A percentile compares a stretch with the other conserved stretches of the same genome.
Evolutionary conservation across 2,329 filamentous ascomycete genomes (phyloP).

Genomic region (Fusarium tricinctum): DNA sequence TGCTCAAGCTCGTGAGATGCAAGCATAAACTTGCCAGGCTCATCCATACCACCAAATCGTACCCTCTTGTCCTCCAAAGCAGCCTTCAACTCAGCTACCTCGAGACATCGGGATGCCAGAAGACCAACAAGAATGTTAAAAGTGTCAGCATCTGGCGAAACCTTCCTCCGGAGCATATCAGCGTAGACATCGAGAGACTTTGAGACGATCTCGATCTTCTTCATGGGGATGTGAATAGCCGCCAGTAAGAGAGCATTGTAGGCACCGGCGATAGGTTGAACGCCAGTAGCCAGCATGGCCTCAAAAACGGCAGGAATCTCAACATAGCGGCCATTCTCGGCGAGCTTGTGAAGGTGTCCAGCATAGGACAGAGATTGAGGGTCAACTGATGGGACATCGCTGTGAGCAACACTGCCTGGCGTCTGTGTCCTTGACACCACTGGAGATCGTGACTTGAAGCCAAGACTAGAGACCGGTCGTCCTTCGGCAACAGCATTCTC

Average conservation of each 20-base stretch:
- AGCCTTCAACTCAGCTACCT: conserved; percentile 80
- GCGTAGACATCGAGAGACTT: conserved; percentile 96
- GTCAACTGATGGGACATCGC: conserved; percentile 73
- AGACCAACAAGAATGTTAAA: conserved; percentile 90
- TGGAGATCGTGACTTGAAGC: conserved; percentile 60
- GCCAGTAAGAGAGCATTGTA: conserved; percentile 93
- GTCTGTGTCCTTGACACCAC: conserved; percentile 58
- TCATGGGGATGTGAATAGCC: conserved; percentile 83
- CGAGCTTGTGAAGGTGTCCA: conserved; percentile 81
- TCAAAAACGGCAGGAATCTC: conserved; percentile 95
- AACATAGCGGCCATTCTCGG: conserved; percentile 78
- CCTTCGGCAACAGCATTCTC: conserved; percentile 58
- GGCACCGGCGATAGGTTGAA: conserved; percentile 84
- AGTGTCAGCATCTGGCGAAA: conserved; percentile 85
- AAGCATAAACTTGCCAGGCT: conserved; percentile 88
- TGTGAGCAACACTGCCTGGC: conserved; percentile 64
- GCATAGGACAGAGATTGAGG: conserved; percentile 79
- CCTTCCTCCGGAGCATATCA: conserved; percentile 91
- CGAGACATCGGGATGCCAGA: conserved; percentile 83
- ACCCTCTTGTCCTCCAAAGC: conserved; percentile 83
- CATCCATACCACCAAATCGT: conserved; percentile 87
- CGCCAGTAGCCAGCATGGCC: conserved; percentile 84
- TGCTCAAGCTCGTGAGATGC: conserved; percentile 89
- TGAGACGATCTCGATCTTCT: conserved; percentile 86
- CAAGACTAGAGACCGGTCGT: conserved; percentile 57